phyloP scores from a whole-genome alignment of 164 flowering plant species.

The Piper longum region DNA sequence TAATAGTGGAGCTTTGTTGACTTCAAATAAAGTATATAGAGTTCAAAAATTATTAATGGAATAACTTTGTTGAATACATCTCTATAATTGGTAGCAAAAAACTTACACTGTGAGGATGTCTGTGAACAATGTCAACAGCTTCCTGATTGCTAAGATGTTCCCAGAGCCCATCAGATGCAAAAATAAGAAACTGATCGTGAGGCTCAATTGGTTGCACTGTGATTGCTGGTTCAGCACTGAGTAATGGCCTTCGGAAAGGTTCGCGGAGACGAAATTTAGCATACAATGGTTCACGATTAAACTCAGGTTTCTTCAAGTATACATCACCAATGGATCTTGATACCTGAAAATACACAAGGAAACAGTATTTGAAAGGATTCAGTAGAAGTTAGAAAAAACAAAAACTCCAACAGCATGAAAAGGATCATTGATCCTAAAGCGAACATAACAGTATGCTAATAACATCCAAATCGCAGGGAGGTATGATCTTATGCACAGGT shows the following conservation, averaged over 20 bases:
- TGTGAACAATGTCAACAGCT: conserved; percentile 72
- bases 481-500: too few relatives aligned
- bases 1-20: too few relatives aligned
- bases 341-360: conserved; percentile 27
- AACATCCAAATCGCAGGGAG: too few relatives aligned
- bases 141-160: conserved; percentile 89
- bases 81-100: background rate
- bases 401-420: background rate
- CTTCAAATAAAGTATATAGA: too few relatives aligned
- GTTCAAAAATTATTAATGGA: too few relatives aligned
- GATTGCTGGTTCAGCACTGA: conserved; percentile 66
- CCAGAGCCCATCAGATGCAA: conserved; percentile 96
- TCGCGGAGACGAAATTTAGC: conserved; percentile 56
- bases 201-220: conserved; percentile 45
- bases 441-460: too few relatives aligned
- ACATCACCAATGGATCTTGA: conserved; percentile 96
- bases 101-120: conserved; percentile 55
- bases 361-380: background rate
- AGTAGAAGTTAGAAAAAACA: background rate
- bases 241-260: conserved; percentile 63
- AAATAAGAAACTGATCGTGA: conserved; percentile 67
- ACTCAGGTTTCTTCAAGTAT: conserved; percentile 69
- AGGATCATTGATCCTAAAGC: too few relatives aligned
- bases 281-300: conserved; percentile 62
- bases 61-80: background rate